Conservation (phyloP, 2,329 filamentous ascomycete genomes). For the Exophiala viscosa region DNA sequence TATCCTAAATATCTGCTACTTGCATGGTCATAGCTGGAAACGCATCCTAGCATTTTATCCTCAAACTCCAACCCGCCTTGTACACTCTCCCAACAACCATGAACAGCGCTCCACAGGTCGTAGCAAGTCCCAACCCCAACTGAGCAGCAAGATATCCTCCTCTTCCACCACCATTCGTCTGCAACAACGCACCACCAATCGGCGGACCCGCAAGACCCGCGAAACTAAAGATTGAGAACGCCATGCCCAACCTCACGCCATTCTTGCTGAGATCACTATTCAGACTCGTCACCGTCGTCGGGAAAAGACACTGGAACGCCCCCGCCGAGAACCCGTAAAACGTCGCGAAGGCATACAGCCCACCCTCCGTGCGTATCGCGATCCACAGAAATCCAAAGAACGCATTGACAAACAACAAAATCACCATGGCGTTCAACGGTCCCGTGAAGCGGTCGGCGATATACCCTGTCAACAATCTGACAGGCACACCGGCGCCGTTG, state of each 20-base stretch:
- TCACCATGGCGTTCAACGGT: slow-evolving; percentile 59
- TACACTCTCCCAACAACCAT: slow-evolving; percentile 44
- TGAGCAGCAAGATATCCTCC: slow-evolving; percentile 29
- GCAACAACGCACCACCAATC: slow-evolving; percentile 52
- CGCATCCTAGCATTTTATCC: slow-evolving; percentile 32
- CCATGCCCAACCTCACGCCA: slow-evolving; percentile 56
- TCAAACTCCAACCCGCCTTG: slow-evolving; percentile 34
- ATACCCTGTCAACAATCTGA: slow-evolving; percentile 58
- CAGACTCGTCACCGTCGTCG: slow-evolving; percentile 56
- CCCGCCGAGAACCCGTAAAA: slow-evolving; percentile 64
- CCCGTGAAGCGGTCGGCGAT: slow-evolving; percentile 54
- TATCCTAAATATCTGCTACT: no score
- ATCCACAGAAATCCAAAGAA: slow-evolving; percentile 56
- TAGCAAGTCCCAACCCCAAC: slow-evolving; percentile 49
- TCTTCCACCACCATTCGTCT: slow-evolving; percentile 39
- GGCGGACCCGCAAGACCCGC: slow-evolving; percentile 54
- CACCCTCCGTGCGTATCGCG: slow-evolving; percentile 47
- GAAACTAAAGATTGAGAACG: slow-evolving; percentile 51
- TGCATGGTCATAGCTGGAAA: no score
- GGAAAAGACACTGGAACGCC: slow-evolving; percentile 64
- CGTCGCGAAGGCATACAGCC: slow-evolving; percentile 60
- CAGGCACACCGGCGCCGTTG: slow-evolving; percentile 56
- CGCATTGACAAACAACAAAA: slow-evolving; percentile 43
- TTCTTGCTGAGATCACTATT: slow-evolving; percentile 52
- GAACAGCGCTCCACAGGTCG: slow-evolving; percentile 48